Conservation (phyloP, 257 asterid genomes). For the Apocynum venetum region DNA sequence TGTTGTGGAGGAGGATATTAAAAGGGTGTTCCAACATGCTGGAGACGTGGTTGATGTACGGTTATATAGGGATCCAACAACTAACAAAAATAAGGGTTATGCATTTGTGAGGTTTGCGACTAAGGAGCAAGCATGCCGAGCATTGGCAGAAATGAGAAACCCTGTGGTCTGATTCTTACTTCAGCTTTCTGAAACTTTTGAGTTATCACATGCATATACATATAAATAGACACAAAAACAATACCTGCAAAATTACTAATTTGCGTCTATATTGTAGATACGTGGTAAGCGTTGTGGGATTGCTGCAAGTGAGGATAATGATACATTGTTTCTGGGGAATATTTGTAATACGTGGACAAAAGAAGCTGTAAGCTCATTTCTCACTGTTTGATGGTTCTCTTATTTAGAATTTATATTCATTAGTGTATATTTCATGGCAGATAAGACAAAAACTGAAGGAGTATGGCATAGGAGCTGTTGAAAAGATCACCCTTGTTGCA, state of each 20-base stretch:
- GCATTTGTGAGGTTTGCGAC: conserved; percentile 61
- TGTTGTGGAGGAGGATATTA: conserved; percentile 50
- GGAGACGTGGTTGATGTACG: conserved; percentile 61
- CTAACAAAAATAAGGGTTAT: conserved; percentile 62
- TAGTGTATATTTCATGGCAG: conserved; percentile 24
- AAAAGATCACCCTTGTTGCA: conserved; percentile 46
- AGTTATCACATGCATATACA: neutral
- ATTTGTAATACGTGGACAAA: conserved; percentile 68
- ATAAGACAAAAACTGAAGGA: conserved; percentile 49
- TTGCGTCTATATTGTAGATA: conserved; percentile 30
- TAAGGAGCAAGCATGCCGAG: conserved; percentile 53
- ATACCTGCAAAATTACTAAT: neutral
- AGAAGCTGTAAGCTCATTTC: conserved; percentile 40
- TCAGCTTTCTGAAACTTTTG: neutral
- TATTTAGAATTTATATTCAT: conserved; percentile 8
- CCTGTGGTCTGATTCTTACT: conserved; percentile 48
- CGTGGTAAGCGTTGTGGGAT: conserved; percentile 64
- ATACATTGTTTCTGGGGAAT: conserved; percentile 60
- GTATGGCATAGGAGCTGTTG: conserved; percentile 51
- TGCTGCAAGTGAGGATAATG: conserved; percentile 56
- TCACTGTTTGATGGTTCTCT: neutral
- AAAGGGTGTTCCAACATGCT: conserved; percentile 50
- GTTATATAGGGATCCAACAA: conserved; percentile 43
- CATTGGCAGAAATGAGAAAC: conserved; percentile 59
- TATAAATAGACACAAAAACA: neutral